Evolutionary conservation across 306 rosid genomes (phyloP).

Genomic region (Gastrolobium bilobum): DNA sequence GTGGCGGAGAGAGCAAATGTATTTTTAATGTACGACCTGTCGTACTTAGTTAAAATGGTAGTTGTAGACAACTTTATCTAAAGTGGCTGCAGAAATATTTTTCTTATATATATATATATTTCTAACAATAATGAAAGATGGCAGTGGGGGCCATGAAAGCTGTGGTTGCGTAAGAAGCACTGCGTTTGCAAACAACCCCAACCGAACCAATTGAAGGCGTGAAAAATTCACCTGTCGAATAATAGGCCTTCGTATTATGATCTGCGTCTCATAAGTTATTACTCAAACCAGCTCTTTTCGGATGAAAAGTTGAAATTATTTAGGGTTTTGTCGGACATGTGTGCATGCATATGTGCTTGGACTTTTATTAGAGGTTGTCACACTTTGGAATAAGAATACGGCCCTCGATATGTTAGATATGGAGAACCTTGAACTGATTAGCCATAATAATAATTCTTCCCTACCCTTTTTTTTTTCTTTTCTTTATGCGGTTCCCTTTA

Average conservation of each 20-base stretch:
- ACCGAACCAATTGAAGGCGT: slow-evolving; percentile 59
- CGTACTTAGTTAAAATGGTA: no score
- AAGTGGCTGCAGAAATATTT: no score
- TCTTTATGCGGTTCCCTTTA: slow-evolving; percentile 10
- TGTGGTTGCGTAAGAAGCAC: slow-evolving; percentile 60
- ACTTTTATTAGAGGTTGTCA: slow-evolving; percentile 36
- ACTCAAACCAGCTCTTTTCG: slow-evolving; percentile 1
- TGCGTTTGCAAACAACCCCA: slow-evolving; percentile 41
- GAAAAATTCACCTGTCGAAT: slow-evolving; percentile 35
- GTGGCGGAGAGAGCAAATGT: no score
- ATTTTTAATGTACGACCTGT: no score
- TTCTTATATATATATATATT: no score
- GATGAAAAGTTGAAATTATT: slow-evolving; percentile 23
- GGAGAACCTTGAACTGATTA: slow-evolving; percentile 45
- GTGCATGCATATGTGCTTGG: slow-evolving; percentile 29
- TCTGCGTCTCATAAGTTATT: not conserved
- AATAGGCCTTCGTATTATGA: slow-evolving; percentile 6
- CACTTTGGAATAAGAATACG: slow-evolving; percentile 47
- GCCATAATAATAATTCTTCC: slow-evolving; percentile 23
- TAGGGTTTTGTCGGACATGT: slow-evolving; percentile 10
- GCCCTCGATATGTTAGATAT: slow-evolving; percentile 7
- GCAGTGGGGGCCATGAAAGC: slow-evolving; percentile 41
- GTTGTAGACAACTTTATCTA: no score
- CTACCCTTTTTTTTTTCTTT: not conserved
- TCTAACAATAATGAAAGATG: slow-evolving; percentile 43